Conservation (phyloP, 192 early-diverging fungal genomes). For the Dissophora ornata region DNA sequence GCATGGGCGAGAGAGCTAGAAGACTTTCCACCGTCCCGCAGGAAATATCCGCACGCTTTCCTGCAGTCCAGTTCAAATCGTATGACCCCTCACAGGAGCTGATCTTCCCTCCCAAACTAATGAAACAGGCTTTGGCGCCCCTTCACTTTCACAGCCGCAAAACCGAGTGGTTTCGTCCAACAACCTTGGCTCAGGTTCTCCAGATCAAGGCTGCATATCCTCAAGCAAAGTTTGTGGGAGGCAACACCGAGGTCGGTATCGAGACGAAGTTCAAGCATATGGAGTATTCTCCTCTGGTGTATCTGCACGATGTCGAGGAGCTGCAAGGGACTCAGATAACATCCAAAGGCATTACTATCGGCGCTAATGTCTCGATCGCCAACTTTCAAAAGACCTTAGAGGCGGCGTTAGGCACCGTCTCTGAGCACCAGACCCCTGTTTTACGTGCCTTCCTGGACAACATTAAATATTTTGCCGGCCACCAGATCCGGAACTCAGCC, state of each 20-base stretch:
- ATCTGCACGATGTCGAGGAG: constrained; percentile 76
- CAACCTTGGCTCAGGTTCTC: constrained; percentile 64
- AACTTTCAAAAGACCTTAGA: constrained; percentile 64
- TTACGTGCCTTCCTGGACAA: constrained; percentile 78
- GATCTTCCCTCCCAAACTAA: constrained; percentile 74
- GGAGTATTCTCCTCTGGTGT: constrained; percentile 72
- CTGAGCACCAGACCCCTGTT: constrained; percentile 60
- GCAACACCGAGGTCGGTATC: constrained; percentile 87
- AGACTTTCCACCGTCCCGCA: constrained; percentile 36
- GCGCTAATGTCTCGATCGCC: constrained; percentile 75
- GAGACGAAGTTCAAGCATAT: constrained; percentile 81
- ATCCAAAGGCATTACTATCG: constrained; percentile 63
- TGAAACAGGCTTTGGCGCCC: constrained; percentile 61
- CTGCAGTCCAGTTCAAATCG: constrained; percentile 61
- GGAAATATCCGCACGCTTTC: constrained; percentile 46
- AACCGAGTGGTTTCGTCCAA: constrained; percentile 70
- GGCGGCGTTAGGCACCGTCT: constrained; percentile 53
- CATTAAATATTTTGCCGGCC: constrained; percentile 83
- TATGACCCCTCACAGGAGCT: constrained; percentile 75
- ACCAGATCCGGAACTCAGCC: constrained; percentile 89
- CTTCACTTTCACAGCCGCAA: constrained; percentile 64
- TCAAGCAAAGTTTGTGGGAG: constrained; percentile 77
- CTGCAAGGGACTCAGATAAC: constrained; percentile 61
- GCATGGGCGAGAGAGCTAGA: constrained; percentile 52
- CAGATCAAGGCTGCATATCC: constrained; percentile 67